Base-by-base conservation (phyloP, 257 asterid species). In the Rubia yunnanensis region DNA sequence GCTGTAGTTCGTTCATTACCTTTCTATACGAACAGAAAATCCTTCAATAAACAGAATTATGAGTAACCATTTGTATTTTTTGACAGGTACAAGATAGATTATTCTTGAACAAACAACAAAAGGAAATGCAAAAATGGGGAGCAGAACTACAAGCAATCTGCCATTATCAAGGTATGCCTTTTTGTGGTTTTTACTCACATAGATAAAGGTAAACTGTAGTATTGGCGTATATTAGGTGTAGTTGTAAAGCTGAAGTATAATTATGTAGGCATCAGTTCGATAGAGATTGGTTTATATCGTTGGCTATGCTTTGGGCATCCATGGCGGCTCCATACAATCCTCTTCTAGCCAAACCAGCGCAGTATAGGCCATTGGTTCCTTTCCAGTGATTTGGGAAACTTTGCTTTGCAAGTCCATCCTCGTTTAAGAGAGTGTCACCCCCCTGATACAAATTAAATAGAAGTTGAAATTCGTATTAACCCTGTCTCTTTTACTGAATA, bases 321-420 rank as follows among this genome's bases (percentile, higher is more conserved):
- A 68, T 9, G 18, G 86, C 77, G 63, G 88, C 80, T 63, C 97
- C 97, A 44, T 64, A 70, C 27, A 87, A 65, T 69, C 96, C 95
- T 64, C 53, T 75, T 44, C 83, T 75, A 53, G 89, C 76, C 73
- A 90, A 70, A 54, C 96, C 96, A 63, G 54, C 81, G 32, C 89
- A 88, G 2, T 86, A 90, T 1, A 88, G 66, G 65, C 96, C 95
- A 70, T 87, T 88, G 35, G 74, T 35, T 3, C 96, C 96, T 78
- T 90, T 90, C 97, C 95, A 90, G 8, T 83, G 81, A 50, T 80
- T 65, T 1, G 96, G 95, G 53, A 15, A 75, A 41, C 10, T 48
- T 18, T 20, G 74, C 71, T 79, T 81, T 15, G 96, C 68, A 27
- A 84, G 57, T 65, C 95, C 96, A 32, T 91, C 86, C 9, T 88